Percentiles rank a stretch among this genome's conserved stretches.
Conservation (phyloP, 2,329 filamentous ascomycete species). For the Escovopsis weberi region DNA sequence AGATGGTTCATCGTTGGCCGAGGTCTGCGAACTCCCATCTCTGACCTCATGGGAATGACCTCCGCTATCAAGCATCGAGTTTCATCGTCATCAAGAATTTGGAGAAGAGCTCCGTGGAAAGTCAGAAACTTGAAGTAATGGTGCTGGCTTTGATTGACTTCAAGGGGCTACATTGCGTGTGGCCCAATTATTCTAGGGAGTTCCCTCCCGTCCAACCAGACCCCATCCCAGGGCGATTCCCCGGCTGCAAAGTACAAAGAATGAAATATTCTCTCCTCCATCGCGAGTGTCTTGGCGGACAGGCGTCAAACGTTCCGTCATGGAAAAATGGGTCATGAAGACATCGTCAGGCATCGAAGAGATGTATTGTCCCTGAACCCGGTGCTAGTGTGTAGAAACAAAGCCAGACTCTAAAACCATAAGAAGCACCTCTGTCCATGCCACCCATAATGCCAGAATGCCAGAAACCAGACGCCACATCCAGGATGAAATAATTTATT, state of each 20-base stretch:
- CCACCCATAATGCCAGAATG: conserved; percentile 19
- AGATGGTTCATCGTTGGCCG: too few species aligned
- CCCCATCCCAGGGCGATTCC: too few species aligned
- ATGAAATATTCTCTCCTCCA: not conserved
- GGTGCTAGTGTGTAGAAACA: conserved; percentile 27
- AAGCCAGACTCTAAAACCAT: conserved; percentile 22
- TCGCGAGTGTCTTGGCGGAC: not conserved
- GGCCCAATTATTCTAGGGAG: not conserved
- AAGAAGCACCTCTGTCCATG: conserved; percentile 19
- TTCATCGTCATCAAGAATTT: too few species aligned
- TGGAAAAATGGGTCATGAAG: not conserved
- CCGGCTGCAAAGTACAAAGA: too few species aligned
- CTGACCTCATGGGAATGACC: too few species aligned
- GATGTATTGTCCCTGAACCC: conserved; percentile 23
- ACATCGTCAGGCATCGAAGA: conserved; percentile 20
- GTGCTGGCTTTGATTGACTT: not conserved
- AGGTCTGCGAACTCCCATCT: too few species aligned
- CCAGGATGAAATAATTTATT: conserved; percentile 37
- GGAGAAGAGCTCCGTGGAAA: too few species aligned
- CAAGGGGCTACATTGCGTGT: not conserved
- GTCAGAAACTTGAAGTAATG: not conserved
- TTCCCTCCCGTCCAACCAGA: not conserved
- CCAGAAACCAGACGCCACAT: conserved; percentile 32
- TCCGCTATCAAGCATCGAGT: too few species aligned
- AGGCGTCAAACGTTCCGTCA: not conserved